Base-by-base conservation (phyloP, 139 green algal genomes). In the Chlorella sorokiniana region DNA sequence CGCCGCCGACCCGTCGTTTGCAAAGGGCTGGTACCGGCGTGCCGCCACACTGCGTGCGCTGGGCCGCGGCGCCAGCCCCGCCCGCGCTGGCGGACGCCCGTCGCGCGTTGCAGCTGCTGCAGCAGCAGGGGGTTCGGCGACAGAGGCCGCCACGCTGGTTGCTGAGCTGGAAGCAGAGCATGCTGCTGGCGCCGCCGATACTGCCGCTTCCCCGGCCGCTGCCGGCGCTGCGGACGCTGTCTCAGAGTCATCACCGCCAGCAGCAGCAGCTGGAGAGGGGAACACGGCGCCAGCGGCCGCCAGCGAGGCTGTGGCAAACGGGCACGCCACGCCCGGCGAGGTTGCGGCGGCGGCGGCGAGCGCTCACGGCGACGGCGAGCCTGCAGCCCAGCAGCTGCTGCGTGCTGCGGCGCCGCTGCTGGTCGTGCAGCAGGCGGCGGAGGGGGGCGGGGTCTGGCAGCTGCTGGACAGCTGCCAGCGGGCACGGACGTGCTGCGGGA, bases 401-500 rank as follows among this genome's bases (percentile, higher is more conserved):
- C 5, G 6, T 0, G 23, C 23, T 0, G 63, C 56, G 0, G 76
- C 27, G 20, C 44, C 33, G 33, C 45, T 33, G 33, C 76, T 75
- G 44, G 31, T 7, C 2, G 63, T 75, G 44, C 18, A 61, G 14
- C 16, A 54, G 16, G 35, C 48, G 0, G 16, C 63, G 27, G 76
- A 69, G 1, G 41, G 51, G 69, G 83, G 7, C 77, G 78, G n/a
- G 78, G 82, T 38, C 37, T 84, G 10, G 62, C 68, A 11, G 81
- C 76, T 16, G 48, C 44, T 4, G 40, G 33, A 2, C 44, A 40
- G 20, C 38, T 84, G 40, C 56, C 74, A 8, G 79, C 81, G 0
- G 84, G 77, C 0, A 5, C 23, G 1, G 86, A 90, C 38, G 73
- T 90, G 35, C 45, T 90, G 63, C 45, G 11, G 51, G 86, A 90